Conservation (phyloP, 306 rosid genomes). For the Gynostemma pentaphyllum region DNA sequence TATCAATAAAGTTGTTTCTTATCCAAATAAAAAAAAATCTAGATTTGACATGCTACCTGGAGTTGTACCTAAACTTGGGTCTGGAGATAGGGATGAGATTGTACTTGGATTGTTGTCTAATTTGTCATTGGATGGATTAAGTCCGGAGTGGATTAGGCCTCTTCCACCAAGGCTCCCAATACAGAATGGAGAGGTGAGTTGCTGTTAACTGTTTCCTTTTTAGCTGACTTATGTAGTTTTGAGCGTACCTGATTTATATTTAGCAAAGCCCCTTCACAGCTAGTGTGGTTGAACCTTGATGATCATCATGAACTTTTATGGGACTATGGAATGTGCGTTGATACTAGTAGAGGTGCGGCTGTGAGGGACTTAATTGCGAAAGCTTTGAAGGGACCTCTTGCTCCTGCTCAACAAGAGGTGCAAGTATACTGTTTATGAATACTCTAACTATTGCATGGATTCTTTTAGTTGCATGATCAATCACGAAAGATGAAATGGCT, state of each 20-base stretch:
- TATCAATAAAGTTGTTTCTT: too few species aligned
- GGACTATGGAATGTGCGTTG: slow-evolving; percentile 94
- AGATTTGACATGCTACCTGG: slow-evolving; percentile 80
- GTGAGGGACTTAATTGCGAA: slow-evolving; percentile 80
- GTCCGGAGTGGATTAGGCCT: slow-evolving; percentile 91
- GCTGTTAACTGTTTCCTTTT: slow-evolving; percentile 7
- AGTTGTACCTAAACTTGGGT: slow-evolving; percentile 58
- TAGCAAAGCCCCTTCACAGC: slow-evolving; percentile 42
- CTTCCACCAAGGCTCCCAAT: slow-evolving; percentile 84
- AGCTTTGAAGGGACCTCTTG: slow-evolving; percentile 93
- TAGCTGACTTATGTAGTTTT: slow-evolving; percentile 9
- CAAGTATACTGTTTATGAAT: not conserved
- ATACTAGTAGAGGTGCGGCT: slow-evolving; percentile 92
- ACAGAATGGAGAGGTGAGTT: slow-evolving; percentile 73
- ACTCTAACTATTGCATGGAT: not conserved
- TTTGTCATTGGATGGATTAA: slow-evolving; percentile 58
- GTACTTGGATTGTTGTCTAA: slow-evolving; percentile 61
- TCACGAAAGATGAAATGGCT: slow-evolving; percentile 21
- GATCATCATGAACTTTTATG: slow-evolving; percentile 83
- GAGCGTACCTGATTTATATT: slow-evolving; percentile 22
- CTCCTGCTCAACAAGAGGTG: slow-evolving; percentile 88
- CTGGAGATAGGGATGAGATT: slow-evolving; percentile 80
- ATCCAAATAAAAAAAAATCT: too few species aligned
- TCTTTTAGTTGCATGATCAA: slow-evolving; percentile 6
- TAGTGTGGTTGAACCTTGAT: slow-evolving; percentile 92